Base-by-base conservation (phyloP, 345 rosid genomes). In the Passiflora organensis region DNA sequence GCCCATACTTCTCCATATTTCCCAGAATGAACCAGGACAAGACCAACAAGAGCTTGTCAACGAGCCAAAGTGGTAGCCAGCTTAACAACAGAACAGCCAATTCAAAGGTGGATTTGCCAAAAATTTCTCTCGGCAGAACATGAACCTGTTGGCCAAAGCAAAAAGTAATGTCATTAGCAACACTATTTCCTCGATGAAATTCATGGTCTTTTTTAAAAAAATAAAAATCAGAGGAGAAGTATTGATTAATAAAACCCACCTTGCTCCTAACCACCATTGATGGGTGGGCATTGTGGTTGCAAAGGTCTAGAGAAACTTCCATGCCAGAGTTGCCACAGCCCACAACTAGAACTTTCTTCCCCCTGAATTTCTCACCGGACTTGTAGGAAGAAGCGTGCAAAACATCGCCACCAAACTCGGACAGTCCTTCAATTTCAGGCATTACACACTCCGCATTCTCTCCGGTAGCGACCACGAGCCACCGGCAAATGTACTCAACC, bases 311-410 rank as follows among this genome's bases (percentile, higher is more conserved):
- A 49, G 99, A 86, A 42, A 93, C 68, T 46, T 93, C 99, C 96
- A 93, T 86, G 61, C 96, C 99, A 5, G 99, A 93, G 67, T 93
- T 93, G 5, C 99, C 99, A 58, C 95, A 82, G 1, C 99, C 99
- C 5, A 93, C 89, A 28, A 93, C 99, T 0, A 93, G 74, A 0
- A 89, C 95, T 43, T 76, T 70, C 70, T 93, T 78, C 32, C 83
- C 85, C 25, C 56, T 45, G 57, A 77, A 89, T 46, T 77, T 78
- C 53, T 84, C 75, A 0, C 96, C 99, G 47, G 95, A 89, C 70
- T 93, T 93, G 59, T 93, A 93, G 0, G 78, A 78, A 43, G 79
- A 68, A 10, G 81, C 83, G 52, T 93, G 96, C 15, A 80, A 45
- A 23, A 93, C 83, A 43, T 89, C 83, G 1, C 96, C 94, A 6